Base-by-base conservation (phyloP, 2,329 filamentous ascomycete genomes). In the Rhexocercosporidium sp. region DNA sequence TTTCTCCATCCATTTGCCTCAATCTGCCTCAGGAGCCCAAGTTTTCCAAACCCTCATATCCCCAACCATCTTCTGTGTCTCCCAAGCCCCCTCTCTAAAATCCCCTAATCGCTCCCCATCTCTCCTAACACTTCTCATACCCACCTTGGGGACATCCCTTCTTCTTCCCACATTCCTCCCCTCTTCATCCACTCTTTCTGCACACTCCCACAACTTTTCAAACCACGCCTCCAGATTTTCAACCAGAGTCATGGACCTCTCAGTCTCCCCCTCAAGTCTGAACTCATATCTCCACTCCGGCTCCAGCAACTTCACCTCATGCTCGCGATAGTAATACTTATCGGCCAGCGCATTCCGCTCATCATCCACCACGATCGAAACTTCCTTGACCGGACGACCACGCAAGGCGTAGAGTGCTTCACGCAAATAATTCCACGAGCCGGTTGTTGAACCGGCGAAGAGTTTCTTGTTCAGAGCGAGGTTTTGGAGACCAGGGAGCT, bases 331-430 rank as follows among this genome's bases (percentile, higher is more conserved):
- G 53, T 72, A 72, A 59, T 62, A 72, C 1, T 53, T 53, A 56
- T 72, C 70, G 3, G 61, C 59, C 14, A 73, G 49, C 9, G n/a
- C 37, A 8, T 63, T 61, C 25, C 47, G 57, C 34, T 68, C 66
- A 56, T 73, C 71, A 51, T 73, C 71, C 4, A 70, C 69, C 12
- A 73, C 53, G 20, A 73, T 69, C 37, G 66, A 69, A 3, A 73
- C 3, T 51, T 70, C 62, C 22, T 61, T 69, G 11, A 73, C 5
- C 0, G 69, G 66, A n/a, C 70, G 59, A 3, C 31, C 49, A n/a
- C 51, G 56, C 5, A 73, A 57, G 3, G 65, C 46, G 59, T 70
- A 72, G 7, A 72, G 62, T 7, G 63, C 53, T 22, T 61, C 47
- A n/a, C 69, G 60, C 2, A 73, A 51, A 16, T 59, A 54, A 4